Evolutionary conservation across 2,329 filamentous ascomycete species (phyloP).

Genomic region (Sclerotinia trifoliorum): DNA sequence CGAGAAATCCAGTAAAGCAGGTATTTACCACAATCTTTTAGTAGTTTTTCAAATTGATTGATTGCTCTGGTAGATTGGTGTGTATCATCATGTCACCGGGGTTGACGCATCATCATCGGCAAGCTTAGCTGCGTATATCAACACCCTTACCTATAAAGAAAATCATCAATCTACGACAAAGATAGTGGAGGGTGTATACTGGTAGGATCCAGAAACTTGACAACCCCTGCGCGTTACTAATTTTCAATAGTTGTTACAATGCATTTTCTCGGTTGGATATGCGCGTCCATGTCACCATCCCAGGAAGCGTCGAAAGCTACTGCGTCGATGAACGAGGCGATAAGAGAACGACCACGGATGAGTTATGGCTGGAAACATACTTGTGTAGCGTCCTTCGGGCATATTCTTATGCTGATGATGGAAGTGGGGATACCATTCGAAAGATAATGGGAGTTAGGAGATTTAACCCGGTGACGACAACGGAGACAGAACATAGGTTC

Average conservation of each 20-base stretch:
- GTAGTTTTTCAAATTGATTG: slow-evolving; percentile 24
- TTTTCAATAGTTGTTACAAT: slow-evolving; percentile 77
- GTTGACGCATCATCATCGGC: slow-evolving; percentile 97
- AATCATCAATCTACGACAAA: slow-evolving; percentile 75
- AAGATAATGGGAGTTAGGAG: slow-evolving; percentile 96
- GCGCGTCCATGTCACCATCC: slow-evolving; percentile 97
- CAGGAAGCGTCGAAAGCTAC: slow-evolving; percentile 93
- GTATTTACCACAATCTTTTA: slow-evolving; percentile 40
- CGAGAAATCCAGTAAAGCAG: slow-evolving; percentile 57
- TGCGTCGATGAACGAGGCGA: slow-evolving; percentile 96
- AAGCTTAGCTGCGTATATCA: slow-evolving; percentile 96
- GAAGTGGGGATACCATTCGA: slow-evolving; percentile 88
- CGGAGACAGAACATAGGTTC: slow-evolving; percentile 97
- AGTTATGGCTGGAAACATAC: slow-evolving; percentile 96
- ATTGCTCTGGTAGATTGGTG: slow-evolving; percentile 62
- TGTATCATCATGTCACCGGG: slow-evolving; percentile 97
- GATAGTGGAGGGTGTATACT: slow-evolving; percentile 91
- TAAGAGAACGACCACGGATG: slow-evolving; percentile 88
- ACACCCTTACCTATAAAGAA: slow-evolving; percentile 89
- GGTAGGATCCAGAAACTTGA: slow-evolving; percentile 53
- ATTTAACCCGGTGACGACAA: slow-evolving; percentile 97
- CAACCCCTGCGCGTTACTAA: slow-evolving; percentile 37
- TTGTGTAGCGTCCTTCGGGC: slow-evolving; percentile 91
- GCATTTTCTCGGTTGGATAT: slow-evolving; percentile 97
- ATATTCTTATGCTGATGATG: slow-evolving; percentile 95